Conservation (phyloP, 2,329 filamentous ascomycete species). For the Triangularia verruculosa region DNA sequence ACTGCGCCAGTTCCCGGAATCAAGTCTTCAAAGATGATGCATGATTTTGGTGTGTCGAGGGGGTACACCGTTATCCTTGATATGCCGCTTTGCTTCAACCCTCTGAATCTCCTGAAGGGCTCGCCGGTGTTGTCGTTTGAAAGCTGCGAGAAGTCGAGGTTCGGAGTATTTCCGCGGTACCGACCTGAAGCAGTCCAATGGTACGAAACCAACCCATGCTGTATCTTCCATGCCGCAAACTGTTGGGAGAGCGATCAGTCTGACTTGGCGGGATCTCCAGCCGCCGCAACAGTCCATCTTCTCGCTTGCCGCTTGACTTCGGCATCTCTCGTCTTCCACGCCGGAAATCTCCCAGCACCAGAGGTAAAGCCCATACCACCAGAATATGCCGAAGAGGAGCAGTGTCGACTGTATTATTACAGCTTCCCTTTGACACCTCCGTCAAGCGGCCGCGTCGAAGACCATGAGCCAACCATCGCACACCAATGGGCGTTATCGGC, state of each 20-base stretch:
- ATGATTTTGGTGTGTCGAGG: slow-evolving; percentile 68
- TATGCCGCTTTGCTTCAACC: slow-evolving; percentile 63
- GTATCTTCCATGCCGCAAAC: slow-evolving; percentile 71
- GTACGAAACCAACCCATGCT: slow-evolving; percentile 66
- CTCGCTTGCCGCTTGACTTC: slow-evolving; percentile 66
- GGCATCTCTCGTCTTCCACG: slow-evolving; percentile 60
- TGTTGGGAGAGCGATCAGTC: slow-evolving; percentile 57
- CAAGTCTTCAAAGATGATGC: slow-evolving; percentile 67
- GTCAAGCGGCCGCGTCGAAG: too few species aligned
- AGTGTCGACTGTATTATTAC: slow-evolving; percentile 70
- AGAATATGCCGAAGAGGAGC: slow-evolving; percentile 54
- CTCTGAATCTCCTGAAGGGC: slow-evolving; percentile 56
- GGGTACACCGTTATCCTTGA: slow-evolving; percentile 66
- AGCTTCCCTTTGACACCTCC: slow-evolving; percentile 53
- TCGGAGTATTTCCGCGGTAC: slow-evolving; percentile 65
- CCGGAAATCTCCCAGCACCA: slow-evolving; percentile 60
- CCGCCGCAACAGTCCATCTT: slow-evolving; percentile 53
- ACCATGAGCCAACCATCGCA: too few species aligned
- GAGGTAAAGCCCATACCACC: slow-evolving; percentile 36
- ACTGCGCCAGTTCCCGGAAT: slow-evolving; percentile 60
- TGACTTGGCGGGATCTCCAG: slow-evolving; percentile 16
- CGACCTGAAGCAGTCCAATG: slow-evolving; percentile 56
- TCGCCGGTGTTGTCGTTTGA: slow-evolving; percentile 60
- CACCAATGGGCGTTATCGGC: slow-evolving; percentile 63
- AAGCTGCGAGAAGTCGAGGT: slow-evolving; percentile 54